Base-by-base conservation (phyloP, 2,329 filamentous ascomycete genomes). In the Stylonectria norvegica region DNA sequence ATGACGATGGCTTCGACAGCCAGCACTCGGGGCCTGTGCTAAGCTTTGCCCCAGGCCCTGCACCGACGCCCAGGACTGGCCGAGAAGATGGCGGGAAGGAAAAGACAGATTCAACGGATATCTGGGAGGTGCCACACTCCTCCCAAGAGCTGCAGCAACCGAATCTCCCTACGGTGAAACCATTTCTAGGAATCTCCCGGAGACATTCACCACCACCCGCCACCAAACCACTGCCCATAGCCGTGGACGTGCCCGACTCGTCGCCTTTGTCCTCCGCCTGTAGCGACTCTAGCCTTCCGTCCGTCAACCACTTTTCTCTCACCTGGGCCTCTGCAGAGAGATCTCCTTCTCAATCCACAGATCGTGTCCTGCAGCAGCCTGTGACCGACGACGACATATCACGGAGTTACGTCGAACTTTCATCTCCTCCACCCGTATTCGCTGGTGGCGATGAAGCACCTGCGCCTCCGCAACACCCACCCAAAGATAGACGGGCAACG, bases 1-100 rank as follows among this genome's bases (percentile, higher is more conserved):
- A 73, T 42, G 71, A 73, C 34, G 63, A 61, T 48, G 66, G 55
- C 38, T 68, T 67, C 45, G 69, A 72, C 42, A 65, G 58, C 43
- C 58, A 67, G 42, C 51, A 60, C 30, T 36, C 40, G 9, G 27
- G 43, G 15, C 18, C 40, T 25, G 25, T 37, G n/a, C 36, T 25
- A 16, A 25, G 19, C 15, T 27, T 38, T 23, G 34, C 36, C 10
- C 36, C 28, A 16, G 28, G 19, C 15, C 29, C 38, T 23, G 34
- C 36, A 9, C 18, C 37, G n/a, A 31, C 46, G 29, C 47, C 17
- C 22, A 28, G 28, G 16, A 19, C 18, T 32, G 36, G 29, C 17
- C 11, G 31, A 23, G 22, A n/a, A 4, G 14, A 36, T 4, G 20
- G 17, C 3, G 31, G 42, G 14, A 36, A 39, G 12, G 35, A 48